Base-by-base conservation (phyloP, 73 alveolate species). In the Diophrys sp. region DNA sequence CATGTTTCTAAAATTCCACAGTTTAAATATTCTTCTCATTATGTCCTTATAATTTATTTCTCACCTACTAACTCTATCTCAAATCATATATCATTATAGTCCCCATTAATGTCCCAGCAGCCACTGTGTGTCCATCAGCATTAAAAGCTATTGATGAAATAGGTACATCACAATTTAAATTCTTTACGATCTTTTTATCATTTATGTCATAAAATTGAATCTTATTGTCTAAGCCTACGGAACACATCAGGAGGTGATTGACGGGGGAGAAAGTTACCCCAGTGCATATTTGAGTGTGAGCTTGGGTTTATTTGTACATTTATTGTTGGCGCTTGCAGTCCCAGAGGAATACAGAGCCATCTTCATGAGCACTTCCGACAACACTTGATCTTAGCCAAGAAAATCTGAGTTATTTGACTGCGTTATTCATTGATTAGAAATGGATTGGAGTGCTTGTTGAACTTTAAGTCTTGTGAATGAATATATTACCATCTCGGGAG, bases 231-330 rank as follows among this genome's bases (percentile, higher is more conserved):
- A 74, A 70, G 0, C 94, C 93, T 30, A 82, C 82, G n/a, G 94
- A 75, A 29, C 88, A 70, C 69, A 88, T 71, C 34, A 90, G 71
- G 75, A 90, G 54, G 66, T 88, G 87, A 75, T 90, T 90, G 0
- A 87, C 90, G 23, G 96, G 92, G n/a, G 94, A 85, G 54, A 90
- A 90, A 14, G 94, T 82, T 23, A 90, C 31, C 0, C 89, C 87
- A 2, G 88, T 87, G 44, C 77, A 69, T 26, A 85, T 80, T 26
- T 76, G 56, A 8, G 81, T 29, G 54, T 90, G 96, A 67, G 93
- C 81, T 18, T 56, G 30, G 5, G 54, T 74, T 31, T 86, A 80
- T 23, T 29, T 54, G 11, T 74, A 75, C 24, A 67, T 23, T 29
- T 75, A 25, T 0, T 44, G n/a, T 0, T 56, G 75, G 26, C 56